Evolutionary conservation across 768 basidiomycete species (phyloP), one percentile per base, ranked within the genome.

Genomic region (Lepiota subincarnata): DNA sequence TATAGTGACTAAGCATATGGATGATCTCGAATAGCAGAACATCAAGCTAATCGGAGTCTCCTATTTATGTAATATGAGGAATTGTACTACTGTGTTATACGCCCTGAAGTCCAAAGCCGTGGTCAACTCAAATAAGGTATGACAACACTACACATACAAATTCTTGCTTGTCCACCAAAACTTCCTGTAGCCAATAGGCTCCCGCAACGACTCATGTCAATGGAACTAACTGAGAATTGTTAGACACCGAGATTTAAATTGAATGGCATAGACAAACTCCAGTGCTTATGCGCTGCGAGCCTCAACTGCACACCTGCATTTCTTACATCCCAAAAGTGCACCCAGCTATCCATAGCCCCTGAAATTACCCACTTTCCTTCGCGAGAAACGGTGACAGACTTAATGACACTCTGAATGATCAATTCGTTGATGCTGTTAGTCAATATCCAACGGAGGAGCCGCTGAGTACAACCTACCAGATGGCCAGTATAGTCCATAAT

Each of bases 301-400:
- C 89, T 85, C 63, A 87, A 82, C 66, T 90, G 88, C 56, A 85
- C 83, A 49, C 79, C 75, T 8, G 59, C 61, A n/a, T 77, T 76
- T 62, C 75, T 74, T 39, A 82, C 74, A 63, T 88, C 84, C 79
- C 83, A 84, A 62, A 87, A 87, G 62, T 89, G 86, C 50, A 92
- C 87, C 2, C 85, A 84, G 26, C 90, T 82, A 68, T 92, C 89
- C 66, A 91, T 91, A n/a, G 64, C 65, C 18, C 90, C 89, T 16
- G 85, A 87, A 20, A 89, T 89, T 62, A 91, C 84, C 84, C 87
- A 68, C 51, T 86, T 80, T 6, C 87, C 88, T 64, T 92, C 90
- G 48, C 86, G 84, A 31, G 87, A 87, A 42, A 90, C 85, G 16
- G 62, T 70, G 14, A 74, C 74, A 26, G 67, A 69, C 48, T 74